These are phyloP conservation scores for Fusarium sp. DNA, from an alignment of 2,329 filamentous ascomycete species.

Conservation along the genomic window DNA sequence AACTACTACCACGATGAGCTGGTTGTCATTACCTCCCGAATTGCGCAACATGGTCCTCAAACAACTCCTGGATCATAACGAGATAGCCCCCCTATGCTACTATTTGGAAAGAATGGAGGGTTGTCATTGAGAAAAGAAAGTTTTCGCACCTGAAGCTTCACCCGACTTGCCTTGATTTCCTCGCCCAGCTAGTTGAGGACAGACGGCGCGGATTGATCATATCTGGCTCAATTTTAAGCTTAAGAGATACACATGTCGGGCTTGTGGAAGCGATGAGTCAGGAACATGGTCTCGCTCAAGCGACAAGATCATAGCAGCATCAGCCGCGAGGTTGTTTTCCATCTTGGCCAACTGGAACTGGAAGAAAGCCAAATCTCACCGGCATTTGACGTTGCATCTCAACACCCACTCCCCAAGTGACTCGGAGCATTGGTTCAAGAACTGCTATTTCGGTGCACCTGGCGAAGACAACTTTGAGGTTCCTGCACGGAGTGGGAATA, in stretches of 20 bases:
- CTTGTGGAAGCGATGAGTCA: too few species aligned
- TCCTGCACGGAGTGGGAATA: neutral
- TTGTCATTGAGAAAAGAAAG: slow-evolving; percentile 5
- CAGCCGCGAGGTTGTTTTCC: slow-evolving; percentile 14
- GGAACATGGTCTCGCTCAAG: too few species aligned
- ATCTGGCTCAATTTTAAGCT: slow-evolving; percentile 33
- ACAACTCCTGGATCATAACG: neutral
- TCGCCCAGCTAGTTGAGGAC: neutral
- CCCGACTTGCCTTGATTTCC: neutral
- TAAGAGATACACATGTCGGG: slow-evolving; percentile 3
- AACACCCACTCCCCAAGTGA: slow-evolving; percentile 29
- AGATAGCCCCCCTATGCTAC: neutral
- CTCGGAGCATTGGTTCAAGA: slow-evolving; percentile 28
- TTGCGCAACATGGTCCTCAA: slow-evolving; percentile 12
- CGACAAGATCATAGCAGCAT: too few species aligned
- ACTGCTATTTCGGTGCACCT: slow-evolving; percentile 21
- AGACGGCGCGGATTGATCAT: slow-evolving; percentile 1
- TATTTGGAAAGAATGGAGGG: slow-evolving; percentile 16
- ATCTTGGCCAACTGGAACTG: slow-evolving; percentile 12
- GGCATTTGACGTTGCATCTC: slow-evolving; percentile 3
- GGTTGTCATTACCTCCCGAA: slow-evolving; percentile 12
- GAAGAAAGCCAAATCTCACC: too few species aligned
- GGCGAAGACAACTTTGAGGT: slow-evolving; percentile 6
- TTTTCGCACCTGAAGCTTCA: slow-evolving; percentile 11
- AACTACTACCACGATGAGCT: neutral